Evolutionary conservation across 371 early-diverging fungal species (phyloP).

Genomic region (Mortierella sp.): DNA sequence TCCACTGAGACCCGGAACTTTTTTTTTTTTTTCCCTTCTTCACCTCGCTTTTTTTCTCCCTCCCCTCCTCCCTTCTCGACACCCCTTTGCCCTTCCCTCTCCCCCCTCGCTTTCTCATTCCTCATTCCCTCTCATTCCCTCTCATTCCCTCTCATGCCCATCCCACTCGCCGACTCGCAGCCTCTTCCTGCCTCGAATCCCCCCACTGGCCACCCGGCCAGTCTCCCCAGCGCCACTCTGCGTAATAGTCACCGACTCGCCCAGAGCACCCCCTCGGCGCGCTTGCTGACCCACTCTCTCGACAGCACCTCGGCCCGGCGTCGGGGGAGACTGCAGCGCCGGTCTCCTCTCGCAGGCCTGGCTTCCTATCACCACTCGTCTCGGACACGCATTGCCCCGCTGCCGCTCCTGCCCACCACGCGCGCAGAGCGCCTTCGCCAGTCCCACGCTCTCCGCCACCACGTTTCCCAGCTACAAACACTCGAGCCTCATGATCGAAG

Average conservation of each 20-base stretch:
- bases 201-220: neutral
- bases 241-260: conserved; percentile 3
- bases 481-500: conserved; percentile 5
- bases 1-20: too few relatives aligned
- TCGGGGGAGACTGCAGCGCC: conserved; percentile 36
- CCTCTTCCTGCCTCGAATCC: neutral
- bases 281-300: conserved; percentile 5
- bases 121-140: neutral
- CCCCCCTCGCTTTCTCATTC: neutral
- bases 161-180: conserved; percentile 4
- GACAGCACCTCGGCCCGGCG: conserved; percentile 11
- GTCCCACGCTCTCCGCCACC: conserved; percentile 6
- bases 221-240: neutral
- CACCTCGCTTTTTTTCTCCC: neutral
- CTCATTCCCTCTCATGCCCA: conserved; percentile 4
- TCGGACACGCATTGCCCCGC: conserved; percentile 32
- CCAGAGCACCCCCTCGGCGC: neutral
- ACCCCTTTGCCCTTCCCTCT: neutral
- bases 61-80: neutral
- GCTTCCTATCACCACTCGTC: conserved; percentile 23
- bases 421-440: conserved; percentile 5
- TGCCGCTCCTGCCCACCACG: conserved; percentile 3
- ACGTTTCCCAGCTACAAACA: neutral
- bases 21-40: neutral
- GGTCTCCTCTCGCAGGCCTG: conserved; percentile 19